Evolutionary conservation across 2,329 filamentous ascomycete genomes (phyloP).

Genomic region (Alternaria ventricosa): DNA sequence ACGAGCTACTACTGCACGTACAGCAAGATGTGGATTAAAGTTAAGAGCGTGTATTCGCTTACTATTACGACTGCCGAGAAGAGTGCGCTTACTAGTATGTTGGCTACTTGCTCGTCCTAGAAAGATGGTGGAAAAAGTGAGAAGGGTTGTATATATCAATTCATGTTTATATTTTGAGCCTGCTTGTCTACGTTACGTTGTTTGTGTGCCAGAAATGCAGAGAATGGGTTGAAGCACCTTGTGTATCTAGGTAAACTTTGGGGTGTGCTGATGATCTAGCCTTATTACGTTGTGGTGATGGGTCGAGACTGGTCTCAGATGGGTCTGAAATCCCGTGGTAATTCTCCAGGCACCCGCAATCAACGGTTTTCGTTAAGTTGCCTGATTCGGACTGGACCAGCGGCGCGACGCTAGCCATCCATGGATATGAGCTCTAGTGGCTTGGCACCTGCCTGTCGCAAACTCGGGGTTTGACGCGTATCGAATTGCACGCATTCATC

Average conservation of each 20-base stretch:
- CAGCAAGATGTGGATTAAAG: conserved; percentile 75
- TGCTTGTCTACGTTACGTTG: background rate
- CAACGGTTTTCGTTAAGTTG: background rate
- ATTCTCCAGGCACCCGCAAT: background rate
- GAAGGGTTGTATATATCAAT: background rate
- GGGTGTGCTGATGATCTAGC: background rate
- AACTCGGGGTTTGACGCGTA: too few relatives aligned
- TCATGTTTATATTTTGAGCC: background rate
- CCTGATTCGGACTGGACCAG: background rate
- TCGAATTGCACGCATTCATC: background rate
- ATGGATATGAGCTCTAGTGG: background rate
- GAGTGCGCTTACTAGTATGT: conserved; percentile 68
- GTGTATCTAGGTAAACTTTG: background rate
- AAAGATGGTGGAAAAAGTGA: background rate
- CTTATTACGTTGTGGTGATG: background rate
- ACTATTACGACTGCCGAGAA: conserved; percentile 77
- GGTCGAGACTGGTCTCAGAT: background rate
- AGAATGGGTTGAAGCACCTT: background rate
- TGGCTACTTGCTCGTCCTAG: conserved; percentile 64
- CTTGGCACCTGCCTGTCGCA: background rate
- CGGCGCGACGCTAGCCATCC: background rate
- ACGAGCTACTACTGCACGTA: conserved; percentile 77
- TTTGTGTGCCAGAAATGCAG: background rate
- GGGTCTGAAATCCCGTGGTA: background rate
- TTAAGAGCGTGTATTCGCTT: conserved; percentile 75